Evolutionary conservation across 345 rosid genomes (phyloP).

Genomic region (Hibiscus tridactylites): DNA sequence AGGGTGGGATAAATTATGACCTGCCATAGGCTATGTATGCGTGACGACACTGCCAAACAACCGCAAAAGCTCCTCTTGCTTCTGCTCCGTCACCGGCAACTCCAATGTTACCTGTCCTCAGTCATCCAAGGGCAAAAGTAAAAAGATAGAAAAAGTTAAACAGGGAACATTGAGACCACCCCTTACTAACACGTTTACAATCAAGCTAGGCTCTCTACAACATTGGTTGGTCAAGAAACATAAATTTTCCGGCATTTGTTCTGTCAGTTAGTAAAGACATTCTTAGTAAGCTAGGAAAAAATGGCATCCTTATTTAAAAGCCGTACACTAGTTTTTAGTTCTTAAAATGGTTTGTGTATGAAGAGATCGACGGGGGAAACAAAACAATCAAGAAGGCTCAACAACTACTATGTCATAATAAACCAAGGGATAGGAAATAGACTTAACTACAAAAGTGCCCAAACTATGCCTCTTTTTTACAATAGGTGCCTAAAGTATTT

Average conservation of each 20-base stretch:
- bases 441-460: too few species aligned
- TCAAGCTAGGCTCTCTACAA: not conserved
- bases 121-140: not conserved
- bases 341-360: not conserved
- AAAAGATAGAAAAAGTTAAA: not conserved
- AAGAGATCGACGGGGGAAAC: not conserved
- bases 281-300: not conserved
- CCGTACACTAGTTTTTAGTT: not conserved
- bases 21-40: constrained; percentile 17
- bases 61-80: constrained; percentile 43
- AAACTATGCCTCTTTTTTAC: too few species aligned
- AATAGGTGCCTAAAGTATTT: too few species aligned
- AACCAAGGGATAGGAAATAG: not conserved
- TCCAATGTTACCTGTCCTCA: constrained; percentile 59
- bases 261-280: not conserved
- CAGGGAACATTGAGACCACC: constrained; percentile 1
- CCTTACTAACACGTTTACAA: not conserved
- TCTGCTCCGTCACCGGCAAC: constrained; percentile 34
- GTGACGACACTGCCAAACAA: constrained; percentile 27
- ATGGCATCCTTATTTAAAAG: not conserved
- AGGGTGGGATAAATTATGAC: not conserved
- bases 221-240: not conserved
- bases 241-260: not conserved
- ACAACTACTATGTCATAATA: not conserved
- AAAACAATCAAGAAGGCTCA: not conserved